Conservation (phyloP, 1,139 yeast species). For the Groenewaldozyma sp. region DNA sequence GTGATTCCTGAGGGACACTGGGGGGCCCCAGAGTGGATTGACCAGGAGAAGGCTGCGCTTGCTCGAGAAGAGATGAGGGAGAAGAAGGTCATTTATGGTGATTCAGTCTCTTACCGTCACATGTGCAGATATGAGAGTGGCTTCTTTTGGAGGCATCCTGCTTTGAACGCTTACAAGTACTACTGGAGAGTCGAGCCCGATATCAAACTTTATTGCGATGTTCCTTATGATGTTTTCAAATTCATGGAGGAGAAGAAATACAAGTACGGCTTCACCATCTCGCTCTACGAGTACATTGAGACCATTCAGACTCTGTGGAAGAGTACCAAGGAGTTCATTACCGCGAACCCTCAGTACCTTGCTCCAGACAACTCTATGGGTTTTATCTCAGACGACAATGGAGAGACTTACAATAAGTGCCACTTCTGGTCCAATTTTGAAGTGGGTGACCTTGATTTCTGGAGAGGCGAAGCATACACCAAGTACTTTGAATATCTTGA, state of each 20-base stretch:
- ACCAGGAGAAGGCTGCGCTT: slow-evolving; percentile 48
- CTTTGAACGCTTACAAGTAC: slow-evolving; percentile 65
- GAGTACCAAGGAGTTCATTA: slow-evolving; percentile 58
- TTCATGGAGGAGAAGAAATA: slow-evolving; percentile 72
- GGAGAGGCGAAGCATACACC: slow-evolving; percentile 58
- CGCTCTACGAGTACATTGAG: slow-evolving; percentile 73
- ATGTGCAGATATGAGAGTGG: slow-evolving; percentile 96
- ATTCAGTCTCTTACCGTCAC: slow-evolving; percentile 58
- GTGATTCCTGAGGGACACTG: slow-evolving; percentile 60
- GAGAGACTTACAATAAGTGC: slow-evolving; percentile 64
- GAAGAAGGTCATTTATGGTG: slow-evolving; percentile 54
- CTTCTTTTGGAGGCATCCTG: slow-evolving; percentile 74
- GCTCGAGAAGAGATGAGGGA: slow-evolving; percentile 42
- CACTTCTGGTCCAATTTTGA: slow-evolving; percentile 96
- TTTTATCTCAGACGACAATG: slow-evolving; percentile 59
- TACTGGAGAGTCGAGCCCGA: slow-evolving; percentile 98
- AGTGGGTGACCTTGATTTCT: slow-evolving; percentile 67
- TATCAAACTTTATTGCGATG: slow-evolving; percentile 68
- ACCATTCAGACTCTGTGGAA: slow-evolving; percentile 82
- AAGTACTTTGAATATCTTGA: slow-evolving; percentile 67
- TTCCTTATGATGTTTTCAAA: slow-evolving; percentile 76
- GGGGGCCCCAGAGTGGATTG: slow-evolving; percentile 68
- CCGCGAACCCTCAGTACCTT: slow-evolving; percentile 50
- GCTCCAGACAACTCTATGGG: slow-evolving; percentile 53
- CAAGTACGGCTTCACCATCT: slow-evolving; percentile 70